Conservation (phyloP, 495 filamentous ascomycete genomes). For the Podospora pseudoanserina region DNA sequence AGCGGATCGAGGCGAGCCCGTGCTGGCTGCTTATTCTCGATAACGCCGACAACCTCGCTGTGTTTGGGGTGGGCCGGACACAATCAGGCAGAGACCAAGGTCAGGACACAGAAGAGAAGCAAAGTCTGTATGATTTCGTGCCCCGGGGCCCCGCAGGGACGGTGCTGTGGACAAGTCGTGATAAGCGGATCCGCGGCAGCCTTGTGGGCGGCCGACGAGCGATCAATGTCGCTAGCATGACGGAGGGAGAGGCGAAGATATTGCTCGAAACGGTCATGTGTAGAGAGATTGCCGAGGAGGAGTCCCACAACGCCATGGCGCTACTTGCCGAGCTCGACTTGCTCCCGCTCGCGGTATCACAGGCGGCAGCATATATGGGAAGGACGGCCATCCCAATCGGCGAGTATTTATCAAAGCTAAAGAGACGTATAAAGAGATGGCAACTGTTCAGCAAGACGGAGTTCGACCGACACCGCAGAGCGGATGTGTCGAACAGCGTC, state of each 20-base stretch:
- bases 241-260: slow-evolving; percentile 11
- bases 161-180: slow-evolving; percentile 33
- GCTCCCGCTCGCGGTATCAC: slow-evolving; percentile 31
- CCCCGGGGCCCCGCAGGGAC: slow-evolving; percentile 24
- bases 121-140: slow-evolving; percentile 10
- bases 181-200: slow-evolving; percentile 21
- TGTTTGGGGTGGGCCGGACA: slow-evolving; percentile 20
- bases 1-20: slow-evolving; percentile 17
- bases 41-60: slow-evolving; percentile 35
- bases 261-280: slow-evolving; percentile 16
- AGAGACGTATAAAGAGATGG: slow-evolving; percentile 13
- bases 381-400: slow-evolving; percentile 24
- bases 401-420: slow-evolving; percentile 20
- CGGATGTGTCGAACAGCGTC: slow-evolving; percentile 23
- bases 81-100: neutral
- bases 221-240: slow-evolving; percentile 21
- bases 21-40: slow-evolving; percentile 39
- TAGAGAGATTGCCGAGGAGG: slow-evolving; percentile 14
- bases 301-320: slow-evolving; percentile 9
- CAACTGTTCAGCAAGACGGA: slow-evolving; percentile 16
- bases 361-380: slow-evolving; percentile 29
- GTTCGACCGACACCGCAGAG: slow-evolving; percentile 19
- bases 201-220: slow-evolving; percentile 15
- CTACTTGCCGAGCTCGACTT: slow-evolving; percentile 26
- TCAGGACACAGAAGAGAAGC: slow-evolving; percentile 2